Evolutionary conservation across 2,329 filamentous ascomycete species (phyloP).

Genomic region (Clarireedia monteithiana): DNA sequence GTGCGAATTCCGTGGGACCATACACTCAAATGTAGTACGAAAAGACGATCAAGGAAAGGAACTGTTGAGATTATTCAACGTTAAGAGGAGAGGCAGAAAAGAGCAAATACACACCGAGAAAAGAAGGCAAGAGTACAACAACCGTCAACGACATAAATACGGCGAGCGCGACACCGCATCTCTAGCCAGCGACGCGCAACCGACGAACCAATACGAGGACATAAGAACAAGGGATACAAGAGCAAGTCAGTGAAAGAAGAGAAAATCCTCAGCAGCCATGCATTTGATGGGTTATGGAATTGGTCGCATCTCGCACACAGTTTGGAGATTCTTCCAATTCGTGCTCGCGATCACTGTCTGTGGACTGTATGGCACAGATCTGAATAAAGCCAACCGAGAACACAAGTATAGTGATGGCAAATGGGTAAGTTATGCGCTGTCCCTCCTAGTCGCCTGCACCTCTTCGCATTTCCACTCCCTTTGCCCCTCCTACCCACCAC

Average conservation of each 20-base stretch:
- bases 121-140: too few relatives aligned
- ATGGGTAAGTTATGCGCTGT: slow-evolving; percentile 51
- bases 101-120: too few relatives aligned
- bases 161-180: too few relatives aligned
- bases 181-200: too few relatives aligned
- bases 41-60: too few relatives aligned
- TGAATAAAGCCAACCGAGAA: slow-evolving; percentile 45
- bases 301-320: slow-evolving; percentile 35
- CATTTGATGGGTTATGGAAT: not conserved
- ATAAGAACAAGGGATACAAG: not conserved
- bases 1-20: too few relatives aligned
- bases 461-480: not conserved
- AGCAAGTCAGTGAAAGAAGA: too few relatives aligned
- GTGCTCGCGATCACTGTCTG: slow-evolving; percentile 68
- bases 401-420: slow-evolving; percentile 50
- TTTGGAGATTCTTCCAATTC: slow-evolving; percentile 69
- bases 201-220: not conserved
- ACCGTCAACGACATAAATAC: too few relatives aligned
- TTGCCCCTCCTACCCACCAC: not conserved
- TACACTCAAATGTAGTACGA: too few relatives aligned
- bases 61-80: too few relatives aligned
- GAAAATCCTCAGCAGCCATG: not conserved
- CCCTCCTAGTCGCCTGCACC: too few relatives aligned
- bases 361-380: slow-evolving; percentile 68
- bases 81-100: too few relatives aligned